Conservation (phyloP, 2,329 filamentous ascomycete genomes). For the Pseudohalonectria lignicola region DNA sequence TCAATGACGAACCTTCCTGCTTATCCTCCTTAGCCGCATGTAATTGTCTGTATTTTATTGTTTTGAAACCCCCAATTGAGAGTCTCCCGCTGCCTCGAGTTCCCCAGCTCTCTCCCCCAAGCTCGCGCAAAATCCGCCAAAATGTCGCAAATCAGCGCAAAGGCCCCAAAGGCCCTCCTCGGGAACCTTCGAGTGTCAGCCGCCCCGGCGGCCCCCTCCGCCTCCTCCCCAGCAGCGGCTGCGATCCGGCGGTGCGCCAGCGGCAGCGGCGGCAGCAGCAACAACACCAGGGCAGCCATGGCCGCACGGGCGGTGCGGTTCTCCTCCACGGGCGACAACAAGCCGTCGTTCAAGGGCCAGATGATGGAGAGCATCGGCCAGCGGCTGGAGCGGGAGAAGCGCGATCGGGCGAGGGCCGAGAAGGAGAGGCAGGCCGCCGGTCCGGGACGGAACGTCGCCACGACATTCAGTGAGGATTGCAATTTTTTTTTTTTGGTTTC, state of each 20-base stretch:
- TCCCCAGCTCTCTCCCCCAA: too few relatives aligned
- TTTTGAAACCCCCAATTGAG: too few relatives aligned
- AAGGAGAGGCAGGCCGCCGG: constrained; percentile 23
- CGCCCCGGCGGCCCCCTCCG: too few relatives aligned
- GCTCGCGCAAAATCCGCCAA: too few relatives aligned
- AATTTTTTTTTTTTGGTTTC: too few relatives aligned
- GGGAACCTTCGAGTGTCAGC: background rate
- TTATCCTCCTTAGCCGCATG: too few relatives aligned
- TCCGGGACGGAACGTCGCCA: constrained; percentile 28
- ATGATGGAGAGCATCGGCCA: constrained; percentile 40
- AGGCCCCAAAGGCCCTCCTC: constrained; percentile 3
- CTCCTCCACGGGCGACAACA: constrained; percentile 7
- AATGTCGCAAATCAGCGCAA: constrained; percentile 3
- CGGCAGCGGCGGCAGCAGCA: background rate
- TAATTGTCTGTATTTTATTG: too few relatives aligned
- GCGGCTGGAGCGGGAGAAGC: constrained; percentile 35
- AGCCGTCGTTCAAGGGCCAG: constrained; percentile 36
- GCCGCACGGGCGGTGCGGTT: too few relatives aligned
- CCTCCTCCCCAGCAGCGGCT: background rate
- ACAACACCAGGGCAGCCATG: background rate
- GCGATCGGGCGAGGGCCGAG: constrained; percentile 32
- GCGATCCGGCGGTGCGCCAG: too few relatives aligned
- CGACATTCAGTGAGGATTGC: constrained; percentile 38
- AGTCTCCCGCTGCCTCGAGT: too few relatives aligned
- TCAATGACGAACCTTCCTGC: too few relatives aligned